Base-by-base conservation (phyloP, 371 early-diverging fungal species). In the Lichtheimia ramosa region DNA sequence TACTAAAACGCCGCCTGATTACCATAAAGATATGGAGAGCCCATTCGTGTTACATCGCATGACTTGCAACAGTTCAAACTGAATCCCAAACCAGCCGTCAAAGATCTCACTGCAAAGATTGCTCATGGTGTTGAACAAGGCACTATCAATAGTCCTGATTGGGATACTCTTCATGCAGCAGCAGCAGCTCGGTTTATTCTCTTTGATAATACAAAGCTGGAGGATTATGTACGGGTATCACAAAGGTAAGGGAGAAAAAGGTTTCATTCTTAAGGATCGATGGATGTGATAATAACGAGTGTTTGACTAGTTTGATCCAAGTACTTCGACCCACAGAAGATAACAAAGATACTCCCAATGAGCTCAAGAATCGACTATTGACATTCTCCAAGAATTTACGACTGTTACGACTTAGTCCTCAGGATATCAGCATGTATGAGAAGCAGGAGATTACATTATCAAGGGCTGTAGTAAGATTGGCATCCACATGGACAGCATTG, bases 121-220 rank as follows among this genome's bases (percentile, higher is more conserved):
- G 75, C 73, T 18, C 55, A 73, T 34, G 79, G 74, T n/a, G 79
- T 80, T 6, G 72, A 76, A 61, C 52, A 63, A 42, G 67, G 82
- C 41, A 85, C 83, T 13, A 74, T 85, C 49, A 85, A 85, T 64
- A 80, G 82, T 20, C 78, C 73, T 14, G 81, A 79, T 61, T 82
- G 83, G 84, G 83, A 83, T 56, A 79, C 79, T n/a, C 60, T 70
- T 10, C 61, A 79, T 71, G 79, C 75, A 3, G 80, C 77, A 13
- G 59, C 62, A 16, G 68, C 76, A 53, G 80, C 83, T 21, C 58
- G 78, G 41, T 68, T 56, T 21, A 63, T 85, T 20, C 51, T 82
- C 18, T 77, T 85, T 75, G 77, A 77, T 54, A 62, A 70, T 28
- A 62, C 80, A 2, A 59, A 63, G 43, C 61, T 80, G 16, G 77